phyloP scores from a whole-genome alignment of 1,284 basidiomycete species.

The Lentinus polychrous region DNA sequence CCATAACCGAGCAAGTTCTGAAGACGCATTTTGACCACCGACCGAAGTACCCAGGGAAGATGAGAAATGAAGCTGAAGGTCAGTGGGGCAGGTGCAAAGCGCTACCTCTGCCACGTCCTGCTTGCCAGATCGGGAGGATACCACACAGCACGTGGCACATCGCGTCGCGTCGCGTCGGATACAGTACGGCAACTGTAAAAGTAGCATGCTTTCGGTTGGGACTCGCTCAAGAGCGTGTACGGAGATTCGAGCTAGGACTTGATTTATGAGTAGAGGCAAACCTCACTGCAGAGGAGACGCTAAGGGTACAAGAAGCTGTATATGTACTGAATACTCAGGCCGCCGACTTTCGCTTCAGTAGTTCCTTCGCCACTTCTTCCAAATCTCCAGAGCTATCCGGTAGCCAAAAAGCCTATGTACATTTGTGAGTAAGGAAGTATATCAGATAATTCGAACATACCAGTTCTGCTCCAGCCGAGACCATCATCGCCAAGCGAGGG shows the following conservation, averaged over 20 bases:
- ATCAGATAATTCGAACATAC: slow-evolving; percentile 38
- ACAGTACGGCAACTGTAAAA: neutral
- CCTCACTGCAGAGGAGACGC: too few relatives aligned
- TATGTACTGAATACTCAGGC: too few relatives aligned
- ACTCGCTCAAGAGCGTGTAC: neutral
- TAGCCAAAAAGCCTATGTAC: slow-evolving; percentile 71
- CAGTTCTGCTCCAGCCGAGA: slow-evolving; percentile 77
- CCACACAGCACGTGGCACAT: neutral
- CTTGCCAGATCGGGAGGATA: neutral
- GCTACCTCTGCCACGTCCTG: slow-evolving; percentile 7
- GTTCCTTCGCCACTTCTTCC: slow-evolving; percentile 43
- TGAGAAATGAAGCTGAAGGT: slow-evolving; percentile 8
- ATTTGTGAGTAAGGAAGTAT: neutral
- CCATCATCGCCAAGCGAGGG: slow-evolving; percentile 84
- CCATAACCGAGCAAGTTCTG: slow-evolving; percentile 21
- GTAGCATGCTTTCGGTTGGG: neutral
- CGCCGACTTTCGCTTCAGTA: slow-evolving; percentile 31
- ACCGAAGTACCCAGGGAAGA: slow-evolving; percentile 1
- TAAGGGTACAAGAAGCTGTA: too few relatives aligned
- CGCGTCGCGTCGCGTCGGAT: neutral
- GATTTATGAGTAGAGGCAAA: too few relatives aligned
- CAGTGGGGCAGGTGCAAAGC: neutral
- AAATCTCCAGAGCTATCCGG: slow-evolving; percentile 54
- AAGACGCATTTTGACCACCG: slow-evolving; percentile 23
- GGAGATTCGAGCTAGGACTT: too few relatives aligned